Percentiles rank a stretch among this genome's conserved stretches.
phyloP scores from a whole-genome alignment of 495 filamentous ascomycete species.

The Talaromyces stipitatus region DNA sequence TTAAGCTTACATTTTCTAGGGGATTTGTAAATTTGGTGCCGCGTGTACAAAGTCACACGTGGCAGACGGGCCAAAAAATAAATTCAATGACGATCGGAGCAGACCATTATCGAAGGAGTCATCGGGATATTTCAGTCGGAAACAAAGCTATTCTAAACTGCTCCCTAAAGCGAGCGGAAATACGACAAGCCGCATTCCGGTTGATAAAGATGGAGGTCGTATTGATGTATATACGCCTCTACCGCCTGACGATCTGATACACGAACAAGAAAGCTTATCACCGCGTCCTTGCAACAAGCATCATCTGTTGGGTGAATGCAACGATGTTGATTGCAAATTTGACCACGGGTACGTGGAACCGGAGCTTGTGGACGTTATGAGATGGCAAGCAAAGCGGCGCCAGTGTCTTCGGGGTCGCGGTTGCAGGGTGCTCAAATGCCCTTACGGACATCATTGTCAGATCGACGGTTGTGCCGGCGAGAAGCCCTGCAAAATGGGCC shows the following conservation, averaged over 20 bases:
- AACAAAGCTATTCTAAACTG: conserved; percentile 11
- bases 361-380: conserved; percentile 23
- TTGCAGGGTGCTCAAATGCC: conserved; percentile 37
- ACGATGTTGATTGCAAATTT: conserved; percentile 27
- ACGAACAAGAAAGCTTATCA: conserved; percentile 26
- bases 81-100: not conserved
- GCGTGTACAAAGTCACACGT: not conserved
- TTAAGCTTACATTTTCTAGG: not conserved
- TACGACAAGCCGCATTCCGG: conserved; percentile 25
- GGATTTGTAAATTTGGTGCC: not conserved
- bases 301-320: conserved; percentile 33
- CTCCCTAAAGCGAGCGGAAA: conserved; percentile 18
- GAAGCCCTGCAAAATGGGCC: conserved; percentile 22
- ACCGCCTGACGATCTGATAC: conserved; percentile 19
- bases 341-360: conserved; percentile 31
- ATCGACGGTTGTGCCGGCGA: conserved; percentile 28
- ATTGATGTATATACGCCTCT: conserved; percentile 29
- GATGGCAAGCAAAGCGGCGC: conserved; percentile 29
- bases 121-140: conserved; percentile 7
- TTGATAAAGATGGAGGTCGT: conserved; percentile 37
- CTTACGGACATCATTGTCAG: conserved; percentile 38
- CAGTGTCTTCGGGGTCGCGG: conserved; percentile 22
- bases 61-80: not conserved
- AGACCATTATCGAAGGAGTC: conserved; percentile 4
- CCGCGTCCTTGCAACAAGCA: conserved; percentile 36